Base-by-base conservation (phyloP, 2,329 filamentous ascomycete genomes). In the Exutisphaerella laricina region DNA sequence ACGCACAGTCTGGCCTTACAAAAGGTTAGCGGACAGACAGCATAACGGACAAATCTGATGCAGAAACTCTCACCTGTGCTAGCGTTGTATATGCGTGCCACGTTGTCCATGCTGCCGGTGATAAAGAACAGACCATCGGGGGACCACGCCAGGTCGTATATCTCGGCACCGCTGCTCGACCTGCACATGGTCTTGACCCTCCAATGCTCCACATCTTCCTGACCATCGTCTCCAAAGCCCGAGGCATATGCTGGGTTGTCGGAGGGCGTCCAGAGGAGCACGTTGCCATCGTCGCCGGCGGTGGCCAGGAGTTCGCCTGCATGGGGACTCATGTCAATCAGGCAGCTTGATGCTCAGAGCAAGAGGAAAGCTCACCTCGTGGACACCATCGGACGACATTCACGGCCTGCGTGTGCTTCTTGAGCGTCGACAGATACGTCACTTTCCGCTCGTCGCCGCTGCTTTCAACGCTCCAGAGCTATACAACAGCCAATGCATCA, bases 41-140 rank as follows among this genome's bases (percentile, higher is more conserved):
- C n/a, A n/a, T n/a, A n/a, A n/a, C n/a, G n/a, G n/a, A n/a, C n/a
- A n/a, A n/a, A n/a, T n/a, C n/a, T n/a, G n/a, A n/a, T n/a, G n/a
- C n/a, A n/a, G n/a, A n/a, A n/a, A n/a, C n/a, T 14, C 43, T 51
- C 72, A 89, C 87, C 90, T 58, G 85, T 92, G 52, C 85, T 84
- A 43, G 89, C 86, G 66, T 94, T 96, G 73, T 96, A 97, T 57
- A 98, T 97, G 46, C 90, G 80, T 45, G 92, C 89, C 63, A 97
- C 84, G 64, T 98, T 98, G 70, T 98, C 92, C 89, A 98, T 97
- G 69, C 92, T 97, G 28, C 92, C 92, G 17, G 94, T 96, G 58
- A 98, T 96, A 71, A 98, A 95, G 70, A 94, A 92, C 28, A 82
- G 73, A 28, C 86, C 88, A 66, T 98, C 92, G n/a, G 94, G 94